Conservation (phyloP, 1,284 basidiomycete genomes). For the Cryptococcus hybrid region DNA sequence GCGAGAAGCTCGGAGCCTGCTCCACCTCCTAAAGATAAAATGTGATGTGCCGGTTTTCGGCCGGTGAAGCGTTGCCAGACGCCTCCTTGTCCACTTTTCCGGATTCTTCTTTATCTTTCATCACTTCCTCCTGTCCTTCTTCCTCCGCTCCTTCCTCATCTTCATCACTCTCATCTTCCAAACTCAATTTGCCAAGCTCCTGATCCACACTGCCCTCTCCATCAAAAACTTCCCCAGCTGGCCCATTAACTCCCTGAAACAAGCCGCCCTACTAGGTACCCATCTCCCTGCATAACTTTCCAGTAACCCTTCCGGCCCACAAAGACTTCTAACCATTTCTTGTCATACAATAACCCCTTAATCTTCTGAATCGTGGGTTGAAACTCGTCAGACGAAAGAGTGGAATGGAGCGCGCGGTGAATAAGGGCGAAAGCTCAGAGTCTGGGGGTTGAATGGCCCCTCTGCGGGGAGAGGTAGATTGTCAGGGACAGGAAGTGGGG, state of each 20-base stretch:
- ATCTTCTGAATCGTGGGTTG: conserved; percentile 38
- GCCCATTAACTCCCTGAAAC: conserved; percentile 49
- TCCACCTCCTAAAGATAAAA: conserved; percentile 51
- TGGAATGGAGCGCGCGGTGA: conserved; percentile 22
- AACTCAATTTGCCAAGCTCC: conserved; percentile 27
- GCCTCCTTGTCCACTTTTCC: background rate
- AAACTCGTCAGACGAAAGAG: conserved; percentile 28
- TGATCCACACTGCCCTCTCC: conserved; percentile 1
- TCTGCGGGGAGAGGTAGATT: conserved; percentile 12
- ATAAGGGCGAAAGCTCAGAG: conserved; percentile 33
- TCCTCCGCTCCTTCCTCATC: conserved; percentile 6
- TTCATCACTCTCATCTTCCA: conserved; percentile 19
- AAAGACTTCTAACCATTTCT: conserved; percentile 47
- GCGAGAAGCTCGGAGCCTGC: conserved; percentile 51
- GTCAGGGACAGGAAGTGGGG: background rate
- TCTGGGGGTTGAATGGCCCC: conserved; percentile 30
- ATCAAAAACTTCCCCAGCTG: conserved; percentile 22
- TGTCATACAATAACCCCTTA: conserved; percentile 44
- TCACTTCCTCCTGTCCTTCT: conserved; percentile 3
- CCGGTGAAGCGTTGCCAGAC: background rate
- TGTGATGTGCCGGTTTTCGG: conserved; percentile 10
- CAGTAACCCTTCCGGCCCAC: conserved; percentile 29
- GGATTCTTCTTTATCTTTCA: conserved; percentile 2
- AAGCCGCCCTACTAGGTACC: conserved; percentile 50
- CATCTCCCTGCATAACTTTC: conserved; percentile 51